Evolutionary conservation across 2,329 filamentous ascomycete species (phyloP).

Genomic region (Thelonectria discophora): DNA sequence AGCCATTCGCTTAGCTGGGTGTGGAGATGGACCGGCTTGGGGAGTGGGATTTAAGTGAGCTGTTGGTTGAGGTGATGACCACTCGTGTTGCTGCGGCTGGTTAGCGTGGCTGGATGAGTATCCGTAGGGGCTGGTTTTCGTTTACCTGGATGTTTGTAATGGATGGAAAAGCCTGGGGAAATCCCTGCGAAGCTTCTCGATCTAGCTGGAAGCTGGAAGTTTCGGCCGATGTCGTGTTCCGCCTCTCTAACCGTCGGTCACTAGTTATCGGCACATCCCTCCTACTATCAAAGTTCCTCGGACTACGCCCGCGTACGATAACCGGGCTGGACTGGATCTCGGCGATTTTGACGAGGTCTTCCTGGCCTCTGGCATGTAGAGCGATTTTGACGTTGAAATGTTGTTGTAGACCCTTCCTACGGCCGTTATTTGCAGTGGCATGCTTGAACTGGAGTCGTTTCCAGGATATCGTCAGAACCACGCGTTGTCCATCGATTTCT

Average conservation of each 20-base stretch:
- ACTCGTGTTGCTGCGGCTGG: constrained; percentile 52
- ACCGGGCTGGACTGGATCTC: constrained; percentile 93
- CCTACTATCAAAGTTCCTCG: constrained; percentile 90
- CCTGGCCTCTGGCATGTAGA: constrained; percentile 77
- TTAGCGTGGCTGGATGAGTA: constrained; percentile 22
- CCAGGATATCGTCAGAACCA: constrained; percentile 88
- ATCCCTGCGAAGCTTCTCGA: constrained; percentile 43
- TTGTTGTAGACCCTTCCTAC: constrained; percentile 92
- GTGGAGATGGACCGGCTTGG: constrained; percentile 49
- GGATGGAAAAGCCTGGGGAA: constrained; percentile 45
- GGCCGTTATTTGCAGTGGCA: constrained; percentile 94
- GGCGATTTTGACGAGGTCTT: constrained; percentile 76
- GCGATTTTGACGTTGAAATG: constrained; percentile 92
- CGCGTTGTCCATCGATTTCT: constrained; percentile 80
- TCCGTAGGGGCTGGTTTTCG: background rate
- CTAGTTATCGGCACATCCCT: constrained; percentile 82
- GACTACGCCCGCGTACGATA: constrained; percentile 91
- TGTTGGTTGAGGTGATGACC: constrained; percentile 53
- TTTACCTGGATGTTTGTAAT: constrained; percentile 49
- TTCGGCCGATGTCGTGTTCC: constrained; percentile 51
- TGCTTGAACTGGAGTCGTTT: constrained; percentile 95
- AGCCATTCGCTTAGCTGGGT: constrained; percentile 62
- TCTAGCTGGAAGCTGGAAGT: constrained; percentile 47
- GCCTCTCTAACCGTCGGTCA: constrained; percentile 58
- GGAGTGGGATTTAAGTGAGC: constrained; percentile 44